Conservation (phyloP, 495 filamentous ascomycete species). For the Xylaria palmicola region DNA sequence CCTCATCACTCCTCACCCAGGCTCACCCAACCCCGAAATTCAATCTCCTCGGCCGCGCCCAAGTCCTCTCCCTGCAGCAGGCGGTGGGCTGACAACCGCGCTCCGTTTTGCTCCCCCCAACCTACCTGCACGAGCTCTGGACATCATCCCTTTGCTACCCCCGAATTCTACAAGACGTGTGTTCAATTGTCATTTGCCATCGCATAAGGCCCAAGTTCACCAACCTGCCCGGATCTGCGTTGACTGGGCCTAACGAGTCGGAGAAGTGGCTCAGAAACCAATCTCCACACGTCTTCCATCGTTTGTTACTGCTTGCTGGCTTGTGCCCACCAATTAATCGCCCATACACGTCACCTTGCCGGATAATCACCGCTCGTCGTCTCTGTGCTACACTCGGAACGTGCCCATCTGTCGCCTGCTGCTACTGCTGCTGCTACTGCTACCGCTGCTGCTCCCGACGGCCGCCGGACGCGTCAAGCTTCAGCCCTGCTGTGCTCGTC, state of each 20-base stretch:
- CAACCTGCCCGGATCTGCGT: not conserved
- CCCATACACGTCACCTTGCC: constrained; percentile 7
- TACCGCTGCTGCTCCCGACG: not conserved
- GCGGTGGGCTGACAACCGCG: not conserved
- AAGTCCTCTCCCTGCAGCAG: not conserved
- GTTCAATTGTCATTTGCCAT: not conserved
- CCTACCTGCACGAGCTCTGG: no score
- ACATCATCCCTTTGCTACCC: no score
- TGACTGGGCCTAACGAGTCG: not conserved
- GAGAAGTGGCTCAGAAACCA: constrained; percentile 4
- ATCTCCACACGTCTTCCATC: constrained; percentile 11
- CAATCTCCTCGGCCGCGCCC: not conserved
- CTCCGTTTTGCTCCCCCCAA: no score
- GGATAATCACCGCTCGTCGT: constrained; percentile 14
- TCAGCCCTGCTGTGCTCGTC: not conserved
- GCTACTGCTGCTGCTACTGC: not conserved
- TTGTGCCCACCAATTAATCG: constrained; percentile 15
- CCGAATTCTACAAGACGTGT: no score
- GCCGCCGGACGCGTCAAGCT: not conserved
- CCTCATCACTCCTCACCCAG: constrained; percentile 26
- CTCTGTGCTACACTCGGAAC: constrained; percentile 17
- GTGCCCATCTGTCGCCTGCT: not conserved
- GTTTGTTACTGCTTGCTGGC: not conserved
- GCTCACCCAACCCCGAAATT: constrained; percentile 6
- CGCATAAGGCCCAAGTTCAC: not conserved